Base-by-base conservation (phyloP, 1,284 basidiomycete species). In the Thelephora terrestris region DNA sequence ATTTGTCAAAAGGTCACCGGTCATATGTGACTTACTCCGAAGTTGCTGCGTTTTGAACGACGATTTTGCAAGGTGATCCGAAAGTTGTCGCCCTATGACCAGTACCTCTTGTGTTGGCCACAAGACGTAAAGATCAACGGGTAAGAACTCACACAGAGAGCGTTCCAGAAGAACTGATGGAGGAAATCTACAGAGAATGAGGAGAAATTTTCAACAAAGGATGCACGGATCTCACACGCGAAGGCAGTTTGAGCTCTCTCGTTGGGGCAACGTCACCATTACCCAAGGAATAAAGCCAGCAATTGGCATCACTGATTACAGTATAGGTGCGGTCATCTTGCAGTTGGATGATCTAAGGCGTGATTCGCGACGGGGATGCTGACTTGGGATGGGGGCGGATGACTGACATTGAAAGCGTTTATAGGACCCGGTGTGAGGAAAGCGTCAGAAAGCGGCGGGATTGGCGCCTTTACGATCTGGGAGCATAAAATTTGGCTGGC, bases 31-130 rank as follows among this genome's bases (percentile, higher is more conserved):
- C 68, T 51, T 48, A 75, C 76, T 66, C 69, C 27, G 64, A 54
- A 7, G 60, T 52, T 38, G 61, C 55, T 2, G 71, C 51, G 53
- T 73, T 67, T 48, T 73, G 70, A 9, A 79, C 60, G 17, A 71
- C 64, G 25, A 81, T 64, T 52, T 67, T 74, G 20, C 68, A 66
- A 2, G 59, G 54, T n/a, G 73, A 64, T 7, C 75, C 75, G 52
- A 76, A 73, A 43, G 73, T 75, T 1, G 75, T 75, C 1, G 73
- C 71, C 21, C 77, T 79, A 51, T n/a, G 32, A 23, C n/a, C 23
- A 35, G 44, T 53, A 53, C 25, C 53, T 56, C 5, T 21, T 29
- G n/a, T 46, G 10, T 40, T 3, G 9, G 12, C 29, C 3, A 47
- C 37, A 27, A 54, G 52, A 7, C 29, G 35, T 27, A 49, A 53